Percentiles rank a stretch among this genome's conserved stretches.
Evolutionary conservation across 179 eudicot genomes (phyloP).

Genomic region (Patellifolia procumbens): DNA sequence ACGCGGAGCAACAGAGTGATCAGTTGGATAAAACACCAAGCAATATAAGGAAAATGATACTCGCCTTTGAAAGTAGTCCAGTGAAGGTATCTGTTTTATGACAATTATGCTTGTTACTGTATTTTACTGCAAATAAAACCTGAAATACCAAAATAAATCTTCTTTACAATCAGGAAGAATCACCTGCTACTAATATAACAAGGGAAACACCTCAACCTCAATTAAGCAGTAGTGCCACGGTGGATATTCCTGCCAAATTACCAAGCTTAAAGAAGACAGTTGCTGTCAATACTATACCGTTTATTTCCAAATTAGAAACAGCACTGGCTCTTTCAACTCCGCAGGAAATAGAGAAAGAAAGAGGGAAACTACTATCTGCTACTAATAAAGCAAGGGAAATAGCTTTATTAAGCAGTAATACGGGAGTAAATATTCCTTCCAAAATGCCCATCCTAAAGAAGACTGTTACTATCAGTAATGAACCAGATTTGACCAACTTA

Average conservation of each 20-base stretch:
- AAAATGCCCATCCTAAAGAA: constrained; percentile 15
- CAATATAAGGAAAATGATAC: constrained; percentile 68
- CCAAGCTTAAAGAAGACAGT: constrained; percentile 11
- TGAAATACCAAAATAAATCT: constrained; percentile 26
- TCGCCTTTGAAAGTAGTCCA: constrained; percentile 65
- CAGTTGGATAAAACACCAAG: constrained; percentile 50
- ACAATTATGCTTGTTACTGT: constrained; percentile 11
- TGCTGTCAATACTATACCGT: constrained; percentile 9
- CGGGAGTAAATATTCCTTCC: constrained; percentile 20
- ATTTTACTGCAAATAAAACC: constrained; percentile 19
- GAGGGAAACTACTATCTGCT: constrained; percentile 14
- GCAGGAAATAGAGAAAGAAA: constrained; percentile 8
- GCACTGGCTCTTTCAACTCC: background rate
- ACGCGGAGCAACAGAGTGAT: constrained; percentile 37
- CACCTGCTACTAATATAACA: constrained; percentile 28
- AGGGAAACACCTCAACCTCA: constrained; percentile 32
- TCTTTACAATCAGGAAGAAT: constrained; percentile 49
- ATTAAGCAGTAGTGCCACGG: constrained; percentile 27
- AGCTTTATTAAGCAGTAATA: constrained; percentile 34
- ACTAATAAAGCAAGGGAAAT: constrained; percentile 27
- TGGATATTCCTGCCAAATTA: constrained; percentile 21
- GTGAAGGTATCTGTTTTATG: constrained; percentile 52
- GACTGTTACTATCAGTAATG: constrained; percentile 13
- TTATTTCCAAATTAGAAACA: constrained; percentile 1
- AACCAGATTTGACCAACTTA: constrained; percentile 13